Evolutionary conservation across 257 asterid species (phyloP).

Genomic region (Scutellaria galericulata): DNA sequence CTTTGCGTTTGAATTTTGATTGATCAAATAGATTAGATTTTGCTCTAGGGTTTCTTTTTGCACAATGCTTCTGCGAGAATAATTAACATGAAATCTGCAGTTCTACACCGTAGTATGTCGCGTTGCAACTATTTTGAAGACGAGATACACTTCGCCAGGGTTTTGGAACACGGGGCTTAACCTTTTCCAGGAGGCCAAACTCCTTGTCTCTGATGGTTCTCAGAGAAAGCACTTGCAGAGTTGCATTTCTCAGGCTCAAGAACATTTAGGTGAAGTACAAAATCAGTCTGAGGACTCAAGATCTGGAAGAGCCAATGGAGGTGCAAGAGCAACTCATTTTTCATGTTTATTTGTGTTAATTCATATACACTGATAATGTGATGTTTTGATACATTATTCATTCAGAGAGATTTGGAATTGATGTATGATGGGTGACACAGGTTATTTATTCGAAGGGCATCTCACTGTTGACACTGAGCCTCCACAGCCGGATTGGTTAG

Average conservation of each 20-base stretch:
- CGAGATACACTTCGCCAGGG: slow-evolving; percentile 90
- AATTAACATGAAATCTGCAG: slow-evolving; percentile 44
- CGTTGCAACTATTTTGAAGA: slow-evolving; percentile 83
- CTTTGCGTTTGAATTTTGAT: not conserved
- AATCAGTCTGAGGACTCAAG: slow-evolving; percentile 52
- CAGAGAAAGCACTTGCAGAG: slow-evolving; percentile 70
- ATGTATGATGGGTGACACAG: slow-evolving; percentile 46
- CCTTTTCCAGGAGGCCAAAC: slow-evolving; percentile 76
- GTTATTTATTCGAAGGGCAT: slow-evolving; percentile 96
- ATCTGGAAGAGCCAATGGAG: slow-evolving; percentile 56
- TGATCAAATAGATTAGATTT: not conserved
- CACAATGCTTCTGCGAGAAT: not conserved
- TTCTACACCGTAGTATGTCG: slow-evolving; percentile 76
- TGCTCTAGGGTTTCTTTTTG: not conserved
- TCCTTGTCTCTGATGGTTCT: slow-evolving; percentile 51
- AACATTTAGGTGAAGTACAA: slow-evolving; percentile 62
- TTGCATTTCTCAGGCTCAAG: slow-evolving; percentile 69
- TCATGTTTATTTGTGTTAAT: not conserved
- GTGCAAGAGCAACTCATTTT: slow-evolving; percentile 38
- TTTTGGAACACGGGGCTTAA: slow-evolving; percentile 87
- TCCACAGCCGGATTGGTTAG: slow-evolving; percentile 88
- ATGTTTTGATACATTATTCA: not conserved
- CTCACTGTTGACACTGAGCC: slow-evolving; percentile 96
- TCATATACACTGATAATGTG: not conserved
- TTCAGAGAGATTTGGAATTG: slow-evolving; percentile 27